Conservation (phyloP, 257 asterid genomes). For the Prunella vulgaris region DNA sequence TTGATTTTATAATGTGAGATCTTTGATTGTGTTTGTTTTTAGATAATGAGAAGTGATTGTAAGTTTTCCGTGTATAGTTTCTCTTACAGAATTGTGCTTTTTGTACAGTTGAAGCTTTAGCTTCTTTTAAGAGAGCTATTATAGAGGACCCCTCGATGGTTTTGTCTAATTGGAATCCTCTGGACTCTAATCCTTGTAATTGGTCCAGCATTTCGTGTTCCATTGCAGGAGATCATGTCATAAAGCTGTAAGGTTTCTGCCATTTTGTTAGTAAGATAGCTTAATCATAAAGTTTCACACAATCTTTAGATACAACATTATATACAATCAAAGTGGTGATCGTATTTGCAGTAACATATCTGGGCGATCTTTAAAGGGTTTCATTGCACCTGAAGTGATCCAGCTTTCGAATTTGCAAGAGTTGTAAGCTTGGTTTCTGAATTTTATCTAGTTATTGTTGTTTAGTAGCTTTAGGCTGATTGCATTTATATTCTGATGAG, state of each 20-base stretch:
- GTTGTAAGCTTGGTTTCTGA: conserved; percentile 46
- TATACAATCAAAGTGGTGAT: no score
- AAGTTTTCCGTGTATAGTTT: neutral
- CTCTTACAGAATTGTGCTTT: conserved; percentile 15
- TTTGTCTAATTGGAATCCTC: conserved; percentile 68
- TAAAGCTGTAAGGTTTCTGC: conserved; percentile 63
- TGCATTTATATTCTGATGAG: conserved; percentile 7
- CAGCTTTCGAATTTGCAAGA: conserved; percentile 60
- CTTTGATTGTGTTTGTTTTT: neutral
- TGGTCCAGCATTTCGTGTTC: conserved; percentile 81
- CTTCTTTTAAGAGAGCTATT: conserved; percentile 73
- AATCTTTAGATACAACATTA: neutral
- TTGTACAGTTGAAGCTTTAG: conserved; percentile 63
- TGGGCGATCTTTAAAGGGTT: conserved; percentile 66
- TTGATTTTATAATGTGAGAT: no score
- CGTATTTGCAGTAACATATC: conserved; percentile 64
- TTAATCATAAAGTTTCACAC: neutral
- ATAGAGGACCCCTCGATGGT: conserved; percentile 65
- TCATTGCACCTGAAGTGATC: conserved; percentile 65
- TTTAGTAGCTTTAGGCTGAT: conserved; percentile 4
- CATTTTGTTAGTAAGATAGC: conserved; percentile 2
- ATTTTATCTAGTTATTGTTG: neutral
- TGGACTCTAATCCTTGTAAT: conserved; percentile 71
- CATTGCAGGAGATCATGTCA: conserved; percentile 55
- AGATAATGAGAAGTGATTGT: neutral